Evolutionary conservation across 2,329 filamentous ascomycete species (phyloP).

Genomic region (Talaromyces amestolkiae): DNA sequence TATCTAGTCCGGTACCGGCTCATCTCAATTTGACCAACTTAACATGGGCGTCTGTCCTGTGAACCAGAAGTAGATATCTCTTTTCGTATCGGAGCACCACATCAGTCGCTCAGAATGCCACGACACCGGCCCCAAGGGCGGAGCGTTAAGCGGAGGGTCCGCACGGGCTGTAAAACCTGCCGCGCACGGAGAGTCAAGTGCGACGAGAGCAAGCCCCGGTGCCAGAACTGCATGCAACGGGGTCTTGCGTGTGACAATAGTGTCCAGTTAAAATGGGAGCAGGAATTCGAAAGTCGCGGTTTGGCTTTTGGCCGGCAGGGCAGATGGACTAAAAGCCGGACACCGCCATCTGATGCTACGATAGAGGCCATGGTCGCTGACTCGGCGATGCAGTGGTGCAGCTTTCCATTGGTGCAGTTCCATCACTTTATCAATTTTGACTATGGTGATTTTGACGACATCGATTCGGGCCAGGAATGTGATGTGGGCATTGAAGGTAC

Average conservation of each 20-base stretch:
- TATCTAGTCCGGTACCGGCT: background rate
- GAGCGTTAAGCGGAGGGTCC: constrained; percentile 12
- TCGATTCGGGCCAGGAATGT: constrained; percentile 24
- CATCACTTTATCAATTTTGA: constrained; percentile 21
- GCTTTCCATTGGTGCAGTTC: constrained; percentile 15
- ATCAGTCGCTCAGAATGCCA: constrained; percentile 4
- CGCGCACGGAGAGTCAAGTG: constrained; percentile 26
- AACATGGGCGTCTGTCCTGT: background rate
- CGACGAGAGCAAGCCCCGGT: constrained; percentile 24
- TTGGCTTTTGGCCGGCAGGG: constrained; percentile 45
- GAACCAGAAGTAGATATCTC: background rate
- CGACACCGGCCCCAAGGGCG: constrained; percentile 2
- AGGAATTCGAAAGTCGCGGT: constrained; percentile 42
- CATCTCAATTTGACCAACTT: background rate
- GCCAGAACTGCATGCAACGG: constrained; percentile 22
- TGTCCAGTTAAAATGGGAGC: constrained; percentile 35
- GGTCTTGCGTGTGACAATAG: constrained; percentile 22
- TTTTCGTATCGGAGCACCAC: background rate
- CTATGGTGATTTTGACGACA: constrained; percentile 22
- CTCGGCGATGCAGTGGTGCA: constrained; percentile 14
- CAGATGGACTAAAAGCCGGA: constrained; percentile 38
- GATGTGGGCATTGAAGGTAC: constrained; percentile 20
- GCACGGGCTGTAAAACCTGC: constrained; percentile 19
- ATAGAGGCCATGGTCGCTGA: background rate
- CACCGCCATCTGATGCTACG: constrained; percentile 20